Conservation (phyloP, 441 rosid species). For the Erodium texanum region DNA sequence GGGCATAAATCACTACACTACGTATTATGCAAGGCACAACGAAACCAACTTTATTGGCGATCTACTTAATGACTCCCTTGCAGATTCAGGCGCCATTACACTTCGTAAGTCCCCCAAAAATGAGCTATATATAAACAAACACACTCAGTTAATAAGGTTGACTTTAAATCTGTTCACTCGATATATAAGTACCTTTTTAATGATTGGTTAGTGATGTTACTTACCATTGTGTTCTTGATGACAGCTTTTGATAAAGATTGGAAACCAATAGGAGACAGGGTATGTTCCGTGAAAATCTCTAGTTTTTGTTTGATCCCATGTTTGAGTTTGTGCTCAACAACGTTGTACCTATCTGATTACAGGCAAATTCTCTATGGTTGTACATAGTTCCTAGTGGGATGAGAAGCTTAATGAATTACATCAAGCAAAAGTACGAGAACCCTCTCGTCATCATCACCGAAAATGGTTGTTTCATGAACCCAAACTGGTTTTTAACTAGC, state of each 20-base stretch:
- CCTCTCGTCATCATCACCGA: conserved; percentile 73
- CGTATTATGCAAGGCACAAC: conserved; percentile 52
- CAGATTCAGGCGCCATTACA: conserved; percentile 69
- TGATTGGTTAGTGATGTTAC: background rate
- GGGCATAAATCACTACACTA: conserved; percentile 94
- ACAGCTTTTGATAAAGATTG: conserved; percentile 46
- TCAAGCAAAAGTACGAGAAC: conserved; percentile 72
- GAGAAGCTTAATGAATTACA: conserved; percentile 83
- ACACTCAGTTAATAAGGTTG: too few relatives aligned
- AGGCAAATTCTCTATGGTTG: conserved; percentile 91
- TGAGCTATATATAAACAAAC: too few relatives aligned
- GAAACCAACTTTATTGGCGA: conserved; percentile 19
- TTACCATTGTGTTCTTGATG: conserved; percentile 7
- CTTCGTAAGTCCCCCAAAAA: conserved; percentile 11
- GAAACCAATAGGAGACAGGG: conserved; percentile 65
- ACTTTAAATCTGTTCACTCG: too few relatives aligned
- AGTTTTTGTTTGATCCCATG: background rate
- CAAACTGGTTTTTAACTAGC: too few relatives aligned
- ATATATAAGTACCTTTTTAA: background rate
- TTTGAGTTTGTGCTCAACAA: background rate
- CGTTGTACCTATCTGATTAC: conserved; percentile 11
- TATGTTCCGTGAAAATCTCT: conserved; percentile 18
- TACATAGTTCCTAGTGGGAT: conserved; percentile 87
- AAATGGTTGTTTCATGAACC: conserved; percentile 43
- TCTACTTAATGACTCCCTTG: conserved; percentile 47